Conservation (phyloP, 805 yeast genomes). For the Wickerhamiella azyma region DNA sequence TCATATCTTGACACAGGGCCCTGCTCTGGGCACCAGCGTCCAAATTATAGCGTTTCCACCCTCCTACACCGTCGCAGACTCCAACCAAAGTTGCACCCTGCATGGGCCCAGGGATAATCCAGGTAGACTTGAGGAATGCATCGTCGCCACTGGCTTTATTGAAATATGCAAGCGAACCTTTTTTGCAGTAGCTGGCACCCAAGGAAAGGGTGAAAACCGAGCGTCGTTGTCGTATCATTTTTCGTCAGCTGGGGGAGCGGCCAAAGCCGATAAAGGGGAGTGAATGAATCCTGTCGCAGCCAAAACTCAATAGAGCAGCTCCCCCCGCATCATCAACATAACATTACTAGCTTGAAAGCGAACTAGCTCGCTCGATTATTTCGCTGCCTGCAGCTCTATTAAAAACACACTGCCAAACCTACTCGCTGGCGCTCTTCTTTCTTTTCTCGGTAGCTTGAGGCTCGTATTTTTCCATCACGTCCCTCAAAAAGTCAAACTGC, state of each 20-base stretch:
- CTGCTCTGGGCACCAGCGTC: constrained; percentile 81
- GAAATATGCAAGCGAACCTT: constrained; percentile 15
- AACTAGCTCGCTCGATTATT: neutral
- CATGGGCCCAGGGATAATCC: constrained; percentile 16
- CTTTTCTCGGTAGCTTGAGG: constrained; percentile 22
- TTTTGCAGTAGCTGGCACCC: constrained; percentile 15
- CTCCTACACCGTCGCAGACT: constrained; percentile 88
- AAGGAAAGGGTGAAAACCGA: constrained; percentile 12
- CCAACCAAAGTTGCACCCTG: constrained; percentile 20
- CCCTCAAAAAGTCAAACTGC: constrained; percentile 85
- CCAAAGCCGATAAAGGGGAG: too few relatives aligned
- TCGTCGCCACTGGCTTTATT: constrained; percentile 17
- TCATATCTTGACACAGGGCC: constrained; percentile 52
- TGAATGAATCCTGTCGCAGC: too few relatives aligned
- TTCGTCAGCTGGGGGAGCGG: neutral
- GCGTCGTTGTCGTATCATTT: neutral
- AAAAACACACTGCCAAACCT: neutral
- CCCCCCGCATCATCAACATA: too few relatives aligned
- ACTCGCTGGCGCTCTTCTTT: constrained; percentile 8
- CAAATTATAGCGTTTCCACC: constrained; percentile 86
- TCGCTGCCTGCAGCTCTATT: neutral
- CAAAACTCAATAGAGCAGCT: too few relatives aligned
- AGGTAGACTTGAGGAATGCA: constrained; percentile 12
- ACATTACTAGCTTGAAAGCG: too few relatives aligned
- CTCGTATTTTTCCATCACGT: constrained; percentile 49